phyloP scores from a whole-genome alignment of 2,329 filamentous ascomycete genomes.

The Capronia coronata region DNA sequence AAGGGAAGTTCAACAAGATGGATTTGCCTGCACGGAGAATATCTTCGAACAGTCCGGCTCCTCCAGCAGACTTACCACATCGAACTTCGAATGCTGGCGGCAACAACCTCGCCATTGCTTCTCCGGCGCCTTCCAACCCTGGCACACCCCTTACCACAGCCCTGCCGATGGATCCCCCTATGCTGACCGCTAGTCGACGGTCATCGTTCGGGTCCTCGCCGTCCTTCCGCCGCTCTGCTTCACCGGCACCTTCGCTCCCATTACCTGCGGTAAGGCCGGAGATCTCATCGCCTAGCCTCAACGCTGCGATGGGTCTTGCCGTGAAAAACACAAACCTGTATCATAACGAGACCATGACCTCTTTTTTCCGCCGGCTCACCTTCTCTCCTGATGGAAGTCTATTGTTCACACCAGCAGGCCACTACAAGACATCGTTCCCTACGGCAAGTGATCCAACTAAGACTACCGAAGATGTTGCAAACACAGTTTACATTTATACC shows the following conservation, averaged over 20 bases:
- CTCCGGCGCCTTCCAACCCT: slow-evolving; percentile 82
- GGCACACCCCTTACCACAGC: slow-evolving; percentile 86
- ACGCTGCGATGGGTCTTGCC: slow-evolving; percentile 51
- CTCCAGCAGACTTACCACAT: slow-evolving; percentile 71
- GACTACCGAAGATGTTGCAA: slow-evolving; percentile 76
- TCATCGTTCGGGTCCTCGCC: slow-evolving; percentile 80
- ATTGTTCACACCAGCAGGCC: slow-evolving; percentile 86
- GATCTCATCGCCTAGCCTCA: slow-evolving; percentile 68
- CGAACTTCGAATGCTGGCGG: slow-evolving; percentile 46
- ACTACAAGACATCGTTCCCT: slow-evolving; percentile 75
- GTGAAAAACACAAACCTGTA: slow-evolving; percentile 85
- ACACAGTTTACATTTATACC: slow-evolving; percentile 98
- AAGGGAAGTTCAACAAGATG: slow-evolving; percentile 79
- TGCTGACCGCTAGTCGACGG: slow-evolving; percentile 83
- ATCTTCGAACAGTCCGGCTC: slow-evolving; percentile 85
- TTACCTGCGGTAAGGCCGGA: slow-evolving; percentile 93
- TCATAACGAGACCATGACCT: slow-evolving; percentile 92
- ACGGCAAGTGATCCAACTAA: slow-evolving; percentile 63
- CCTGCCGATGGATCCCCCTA: slow-evolving; percentile 83
- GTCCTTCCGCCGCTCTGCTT: slow-evolving; percentile 77
- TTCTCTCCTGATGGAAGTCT: slow-evolving; percentile 95
- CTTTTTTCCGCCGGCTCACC: slow-evolving; percentile 87
- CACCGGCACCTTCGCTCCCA: slow-evolving; percentile 87
- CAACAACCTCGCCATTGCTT: slow-evolving; percentile 56
- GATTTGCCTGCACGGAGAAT: slow-evolving; percentile 88